Conservation (phyloP, 2,329 filamentous ascomycete species). For the Eutypella sp. region DNA sequence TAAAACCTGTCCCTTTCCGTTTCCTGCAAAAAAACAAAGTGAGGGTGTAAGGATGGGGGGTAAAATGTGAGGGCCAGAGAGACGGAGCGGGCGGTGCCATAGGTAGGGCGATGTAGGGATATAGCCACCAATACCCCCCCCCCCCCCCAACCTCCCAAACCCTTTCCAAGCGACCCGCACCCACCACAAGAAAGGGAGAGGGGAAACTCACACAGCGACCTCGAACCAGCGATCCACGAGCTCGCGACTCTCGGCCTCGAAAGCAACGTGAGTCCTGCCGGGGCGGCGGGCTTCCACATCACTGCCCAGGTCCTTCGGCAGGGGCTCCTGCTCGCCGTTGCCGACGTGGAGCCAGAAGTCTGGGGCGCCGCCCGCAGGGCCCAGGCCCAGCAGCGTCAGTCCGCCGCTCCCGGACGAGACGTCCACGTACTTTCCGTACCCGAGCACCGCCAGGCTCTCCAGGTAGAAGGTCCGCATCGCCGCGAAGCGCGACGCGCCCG, state of each 20-base stretch:
- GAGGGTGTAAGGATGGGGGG: neutral
- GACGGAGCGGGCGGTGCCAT: too few species aligned
- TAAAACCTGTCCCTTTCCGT: too few species aligned
- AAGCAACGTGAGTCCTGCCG: slow-evolving; percentile 12
- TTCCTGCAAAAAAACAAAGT: neutral
- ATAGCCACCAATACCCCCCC: too few species aligned
- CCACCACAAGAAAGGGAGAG: neutral
- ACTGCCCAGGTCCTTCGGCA: neutral
- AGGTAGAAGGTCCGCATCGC: slow-evolving; percentile 15
- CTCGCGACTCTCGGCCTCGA: slow-evolving; percentile 7
- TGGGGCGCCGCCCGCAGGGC: slow-evolving; percentile 7
- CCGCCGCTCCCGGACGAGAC: too few species aligned
- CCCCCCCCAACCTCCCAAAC: too few species aligned
- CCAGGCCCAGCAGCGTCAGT: slow-evolving; percentile 10
- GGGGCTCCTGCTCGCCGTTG: slow-evolving; percentile 8
- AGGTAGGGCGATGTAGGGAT: too few species aligned
- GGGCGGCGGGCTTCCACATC: slow-evolving; percentile 6
- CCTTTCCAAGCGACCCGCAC: too few species aligned
- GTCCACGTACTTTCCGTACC: slow-evolving; percentile 13
- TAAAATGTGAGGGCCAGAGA: too few species aligned
- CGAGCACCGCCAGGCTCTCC: slow-evolving; percentile 8
- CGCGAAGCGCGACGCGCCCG: slow-evolving; percentile 8
- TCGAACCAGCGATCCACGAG: slow-evolving; percentile 12
- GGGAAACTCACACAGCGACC: slow-evolving; percentile 11
- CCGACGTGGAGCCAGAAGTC: slow-evolving; percentile 15